Conservation (phyloP, 1,284 basidiomycete genomes). For the Xerocomus minutiporus region DNA sequence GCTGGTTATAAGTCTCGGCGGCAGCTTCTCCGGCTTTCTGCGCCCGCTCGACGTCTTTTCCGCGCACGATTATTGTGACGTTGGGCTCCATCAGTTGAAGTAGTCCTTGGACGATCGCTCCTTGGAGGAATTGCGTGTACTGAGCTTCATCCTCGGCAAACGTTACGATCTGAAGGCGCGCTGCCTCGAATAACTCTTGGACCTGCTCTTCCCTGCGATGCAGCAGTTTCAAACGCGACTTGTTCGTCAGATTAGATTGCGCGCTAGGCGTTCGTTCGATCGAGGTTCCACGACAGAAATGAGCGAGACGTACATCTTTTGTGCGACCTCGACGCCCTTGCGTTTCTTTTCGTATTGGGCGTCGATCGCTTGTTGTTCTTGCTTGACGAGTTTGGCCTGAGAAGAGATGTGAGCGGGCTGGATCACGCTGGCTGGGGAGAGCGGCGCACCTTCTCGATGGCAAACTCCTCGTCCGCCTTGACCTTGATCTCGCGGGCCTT, state of each 20-base stretch:
- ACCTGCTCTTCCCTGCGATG: slow-evolving; percentile 91
- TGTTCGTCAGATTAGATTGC: slow-evolving; percentile 95
- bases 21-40: slow-evolving; percentile 63
- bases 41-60: slow-evolving; percentile 54
- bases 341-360: slow-evolving; percentile 90
- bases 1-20: slow-evolving; percentile 60
- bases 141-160: slow-evolving; percentile 68
- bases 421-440: not conserved
- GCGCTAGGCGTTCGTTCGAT: slow-evolving; percentile 50
- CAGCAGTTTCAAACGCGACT: slow-evolving; percentile 87
- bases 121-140: slow-evolving; percentile 77
- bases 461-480: slow-evolving; percentile 96
- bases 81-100: slow-evolving; percentile 69
- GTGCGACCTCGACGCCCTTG: slow-evolving; percentile 86
- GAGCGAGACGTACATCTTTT: slow-evolving; percentile 78
- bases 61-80: slow-evolving; percentile 60
- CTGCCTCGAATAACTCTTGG: slow-evolving; percentile 80
- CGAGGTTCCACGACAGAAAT: not conserved
- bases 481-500: slow-evolving; percentile 95
- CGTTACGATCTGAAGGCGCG: slow-evolving; percentile 60
- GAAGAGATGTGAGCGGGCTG: not conserved
- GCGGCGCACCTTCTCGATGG: slow-evolving; percentile 82
- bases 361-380: slow-evolving; percentile 90
- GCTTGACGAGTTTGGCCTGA: slow-evolving; percentile 92
- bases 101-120: slow-evolving; percentile 76